phyloP scores from a whole-genome alignment of 2,329 filamentous ascomycete genomes.

The Microascus cirrosus region DNA sequence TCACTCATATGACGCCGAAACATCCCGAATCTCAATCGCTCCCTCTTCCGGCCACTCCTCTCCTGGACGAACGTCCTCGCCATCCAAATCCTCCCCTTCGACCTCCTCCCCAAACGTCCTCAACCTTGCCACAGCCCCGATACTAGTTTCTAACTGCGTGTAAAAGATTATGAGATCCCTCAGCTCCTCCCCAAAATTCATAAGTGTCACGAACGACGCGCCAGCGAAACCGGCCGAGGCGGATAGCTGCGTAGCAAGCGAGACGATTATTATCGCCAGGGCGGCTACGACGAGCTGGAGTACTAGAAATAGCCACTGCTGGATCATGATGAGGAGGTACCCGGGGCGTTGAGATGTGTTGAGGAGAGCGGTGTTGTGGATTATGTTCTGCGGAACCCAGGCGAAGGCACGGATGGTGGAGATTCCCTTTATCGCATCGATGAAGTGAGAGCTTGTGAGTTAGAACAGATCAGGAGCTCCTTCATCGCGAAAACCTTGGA shows the following conservation, averaged over 20 bases:
- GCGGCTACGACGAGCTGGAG: conserved; percentile 36
- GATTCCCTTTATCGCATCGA: conserved; percentile 43
- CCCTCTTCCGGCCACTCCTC: conserved; percentile 20
- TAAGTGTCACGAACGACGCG: conserved; percentile 24
- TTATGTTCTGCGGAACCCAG: conserved; percentile 32
- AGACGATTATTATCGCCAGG: conserved; percentile 34
- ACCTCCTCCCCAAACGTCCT: conserved; percentile 15
- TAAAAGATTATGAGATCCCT: conserved; percentile 18
- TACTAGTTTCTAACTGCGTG: conserved; percentile 17
- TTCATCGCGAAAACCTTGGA: too few species aligned
- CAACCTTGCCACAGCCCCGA: conserved; percentile 16
- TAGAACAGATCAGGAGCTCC: neutral
- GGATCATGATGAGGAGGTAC: conserved; percentile 45
- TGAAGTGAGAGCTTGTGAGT: conserved; percentile 34
- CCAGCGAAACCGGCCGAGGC: conserved; percentile 25
- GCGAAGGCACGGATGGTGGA: conserved; percentile 46
- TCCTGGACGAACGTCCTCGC: conserved; percentile 9
- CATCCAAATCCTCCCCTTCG: conserved; percentile 11
- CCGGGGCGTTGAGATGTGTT: conserved; percentile 44
- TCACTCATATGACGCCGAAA: conserved; percentile 21
- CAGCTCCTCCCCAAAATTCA: conserved; percentile 21
- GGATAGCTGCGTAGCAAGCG: conserved; percentile 30
- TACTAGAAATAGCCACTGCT: conserved; percentile 43
- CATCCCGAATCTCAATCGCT: conserved; percentile 15
- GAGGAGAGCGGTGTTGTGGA: conserved; percentile 33